phyloP scores from a whole-genome alignment of 129 eudicot species.

The Artemisia annua region DNA sequence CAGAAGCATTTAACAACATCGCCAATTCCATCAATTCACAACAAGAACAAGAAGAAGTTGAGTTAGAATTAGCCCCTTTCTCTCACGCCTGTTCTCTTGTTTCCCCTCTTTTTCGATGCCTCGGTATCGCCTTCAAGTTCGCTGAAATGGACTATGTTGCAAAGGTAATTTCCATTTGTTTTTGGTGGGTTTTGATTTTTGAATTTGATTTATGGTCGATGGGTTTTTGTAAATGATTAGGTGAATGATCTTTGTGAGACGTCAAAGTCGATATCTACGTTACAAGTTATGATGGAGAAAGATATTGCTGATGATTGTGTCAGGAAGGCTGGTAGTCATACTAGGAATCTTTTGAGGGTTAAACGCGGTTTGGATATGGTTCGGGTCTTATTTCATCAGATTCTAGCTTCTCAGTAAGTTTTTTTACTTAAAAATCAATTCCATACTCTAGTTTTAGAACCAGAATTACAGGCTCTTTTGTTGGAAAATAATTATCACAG shows the following conservation, averaged over 20 bases:
- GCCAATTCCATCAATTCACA: constrained; percentile 30
- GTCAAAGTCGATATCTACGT: constrained; percentile 54
- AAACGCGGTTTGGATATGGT: constrained; percentile 97
- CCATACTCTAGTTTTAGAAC: no score
- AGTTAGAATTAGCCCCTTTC: constrained; percentile 60
- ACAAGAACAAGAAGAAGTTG: not conserved
- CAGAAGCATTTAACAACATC: constrained; percentile 62
- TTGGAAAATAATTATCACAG: no score
- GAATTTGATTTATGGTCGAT: not conserved
- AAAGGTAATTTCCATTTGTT: constrained; percentile 40
- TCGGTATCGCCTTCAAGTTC: constrained; percentile 92
- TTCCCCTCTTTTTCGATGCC: constrained; percentile 87
- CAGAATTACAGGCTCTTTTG: not conserved
- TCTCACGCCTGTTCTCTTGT: constrained; percentile 82
- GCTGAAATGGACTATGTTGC: constrained; percentile 94
- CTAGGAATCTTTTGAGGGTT: constrained; percentile 86
- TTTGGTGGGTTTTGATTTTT: constrained; percentile 15
- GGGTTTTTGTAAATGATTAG: constrained; percentile 25
- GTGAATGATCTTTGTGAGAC: constrained; percentile 82
- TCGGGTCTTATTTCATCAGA: constrained; percentile 76
- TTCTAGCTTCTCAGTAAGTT: constrained; percentile 61
- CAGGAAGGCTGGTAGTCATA: constrained; percentile 77
- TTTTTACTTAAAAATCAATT: no score
- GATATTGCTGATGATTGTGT: constrained; percentile 67
- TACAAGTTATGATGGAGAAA: constrained; percentile 60